These are phyloP conservation scores for Aspergillus conjunctus DNA, from an alignment of 495 filamentous ascomycete genomes.

Conservation along the genomic window DNA sequence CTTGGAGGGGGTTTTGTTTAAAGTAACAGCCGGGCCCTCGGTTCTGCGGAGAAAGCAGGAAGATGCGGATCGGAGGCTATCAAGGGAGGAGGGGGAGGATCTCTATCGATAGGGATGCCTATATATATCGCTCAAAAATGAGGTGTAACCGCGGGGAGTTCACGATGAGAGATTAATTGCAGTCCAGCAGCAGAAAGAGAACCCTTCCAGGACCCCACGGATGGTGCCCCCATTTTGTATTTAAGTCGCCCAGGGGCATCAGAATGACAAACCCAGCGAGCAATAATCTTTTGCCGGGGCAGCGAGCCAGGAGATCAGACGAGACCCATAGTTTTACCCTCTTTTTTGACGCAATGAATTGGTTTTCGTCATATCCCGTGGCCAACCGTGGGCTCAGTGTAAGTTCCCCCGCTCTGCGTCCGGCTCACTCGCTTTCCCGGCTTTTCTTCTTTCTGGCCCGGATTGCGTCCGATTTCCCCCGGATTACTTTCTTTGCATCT, in stretches of 20 bases:
- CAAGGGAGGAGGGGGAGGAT: neutral
- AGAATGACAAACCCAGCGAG: neutral
- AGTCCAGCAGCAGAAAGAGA: too few species aligned
- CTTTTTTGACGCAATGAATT: conserved; percentile 16
- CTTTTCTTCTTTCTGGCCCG: conserved; percentile 19
- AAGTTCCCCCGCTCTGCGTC: conserved; percentile 22
- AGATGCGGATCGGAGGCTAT: conserved; percentile 7
- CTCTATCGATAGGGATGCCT: neutral
- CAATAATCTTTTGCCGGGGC: conserved; percentile 23
- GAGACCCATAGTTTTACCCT: neutral
- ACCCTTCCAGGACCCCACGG: neutral
- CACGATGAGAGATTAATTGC: neutral
- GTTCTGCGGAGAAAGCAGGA: conserved; percentile 34
- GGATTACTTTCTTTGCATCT: neutral
- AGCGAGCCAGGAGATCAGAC: conserved; percentile 18
- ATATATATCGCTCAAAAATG: conserved; percentile 11
- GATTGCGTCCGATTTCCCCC: conserved; percentile 19
- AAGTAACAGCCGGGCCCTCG: conserved; percentile 29
- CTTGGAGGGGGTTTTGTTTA: conserved; percentile 14
- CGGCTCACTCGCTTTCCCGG: conserved; percentile 12
- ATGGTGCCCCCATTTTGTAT: conserved; percentile 11
- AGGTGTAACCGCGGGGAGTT: conserved; percentile 10
- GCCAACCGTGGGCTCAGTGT: conserved; percentile 15
- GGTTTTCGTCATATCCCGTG: conserved; percentile 22
- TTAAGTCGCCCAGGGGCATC: neutral